Conservation (phyloP, 2,329 filamentous ascomycete genomes). For the Botryotinia narcissicola region DNA sequence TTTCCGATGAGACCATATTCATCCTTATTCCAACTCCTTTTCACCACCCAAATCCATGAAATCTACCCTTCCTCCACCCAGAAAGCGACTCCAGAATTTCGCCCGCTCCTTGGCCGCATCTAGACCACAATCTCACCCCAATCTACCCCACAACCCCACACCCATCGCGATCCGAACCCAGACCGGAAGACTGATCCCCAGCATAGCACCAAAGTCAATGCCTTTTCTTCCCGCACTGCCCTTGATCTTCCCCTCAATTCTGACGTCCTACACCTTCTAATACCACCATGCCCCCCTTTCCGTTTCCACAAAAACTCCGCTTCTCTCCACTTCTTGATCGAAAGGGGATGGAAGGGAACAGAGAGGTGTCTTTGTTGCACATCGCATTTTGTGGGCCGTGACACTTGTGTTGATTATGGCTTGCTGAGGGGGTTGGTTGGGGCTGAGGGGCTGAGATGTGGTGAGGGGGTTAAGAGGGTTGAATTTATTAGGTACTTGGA, state of each 20-base stretch:
- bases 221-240: not conserved
- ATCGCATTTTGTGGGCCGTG: conserved; percentile 13
- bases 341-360: not conserved
- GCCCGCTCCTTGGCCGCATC: not conserved
- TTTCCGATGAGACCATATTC: not conserved
- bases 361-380: conserved; percentile 3
- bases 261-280: not conserved
- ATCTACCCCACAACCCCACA: conserved; percentile 14
- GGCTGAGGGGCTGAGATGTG: not conserved
- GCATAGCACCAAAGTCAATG: not conserved
- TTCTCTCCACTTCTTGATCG: conserved; percentile 2
- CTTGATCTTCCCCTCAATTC: not conserved
- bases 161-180: not conserved
- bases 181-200: not conserved
- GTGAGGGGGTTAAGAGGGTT: not conserved
- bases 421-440: not conserved
- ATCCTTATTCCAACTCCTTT: not conserved
- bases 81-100: not conserved
- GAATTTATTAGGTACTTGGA: not conserved
- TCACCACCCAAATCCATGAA: not conserved
- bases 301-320: conserved; percentile 10
- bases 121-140: not conserved
- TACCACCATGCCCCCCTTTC: not conserved
- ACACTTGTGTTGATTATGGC: conserved; percentile 4
- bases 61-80: not conserved